phyloP scores from a whole-genome alignment of 1,284 basidiomycete genomes.

The Puccinia novopanici region DNA sequence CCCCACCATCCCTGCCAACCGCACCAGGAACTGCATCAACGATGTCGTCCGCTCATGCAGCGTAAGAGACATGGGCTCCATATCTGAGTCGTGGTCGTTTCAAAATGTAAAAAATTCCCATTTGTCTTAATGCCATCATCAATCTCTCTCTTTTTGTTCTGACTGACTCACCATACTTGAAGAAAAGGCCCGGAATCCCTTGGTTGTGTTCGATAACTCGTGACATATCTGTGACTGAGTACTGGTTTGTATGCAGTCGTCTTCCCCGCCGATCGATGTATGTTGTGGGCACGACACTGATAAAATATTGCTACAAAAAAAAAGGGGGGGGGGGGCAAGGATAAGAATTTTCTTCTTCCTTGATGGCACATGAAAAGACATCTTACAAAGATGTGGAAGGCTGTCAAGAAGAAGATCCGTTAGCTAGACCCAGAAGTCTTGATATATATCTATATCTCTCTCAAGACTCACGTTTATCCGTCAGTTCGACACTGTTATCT shows the following conservation, averaged over 20 bases:
- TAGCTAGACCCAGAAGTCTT: no score
- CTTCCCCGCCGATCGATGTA: slow-evolving; percentile 73
- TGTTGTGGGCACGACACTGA: slow-evolving; percentile 90
- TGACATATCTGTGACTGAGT: slow-evolving; percentile 91
- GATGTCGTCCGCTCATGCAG: slow-evolving; percentile 83
- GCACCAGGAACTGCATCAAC: slow-evolving; percentile 77
- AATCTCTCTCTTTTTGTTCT: no score
- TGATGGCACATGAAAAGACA: no score
- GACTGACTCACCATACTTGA: slow-evolving; percentile 29
- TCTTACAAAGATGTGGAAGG: slow-evolving; percentile 44
- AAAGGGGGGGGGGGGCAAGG: background rate
- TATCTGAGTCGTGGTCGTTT: slow-evolving; percentile 68
- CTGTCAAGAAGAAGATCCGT: background rate
- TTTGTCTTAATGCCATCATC: no score
- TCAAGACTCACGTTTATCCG: slow-evolving; percentile 70
- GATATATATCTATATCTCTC: background rate
- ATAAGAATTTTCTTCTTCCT: no score
- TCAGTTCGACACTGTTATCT: slow-evolving; percentile 73
- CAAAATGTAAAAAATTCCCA: no score
- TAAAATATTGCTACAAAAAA: slow-evolving; percentile 80
- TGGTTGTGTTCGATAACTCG: slow-evolving; percentile 73
- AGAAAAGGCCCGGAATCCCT: slow-evolving; percentile 68
- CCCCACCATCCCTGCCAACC: slow-evolving; percentile 64
- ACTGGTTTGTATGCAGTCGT: slow-evolving; percentile 78
- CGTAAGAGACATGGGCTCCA: slow-evolving; percentile 83